Evolutionary conservation across 129 eudicot species (phyloP), one percentile per base, ranked within the genome.

Genomic region (Chrysanthemum makinoi): DNA sequence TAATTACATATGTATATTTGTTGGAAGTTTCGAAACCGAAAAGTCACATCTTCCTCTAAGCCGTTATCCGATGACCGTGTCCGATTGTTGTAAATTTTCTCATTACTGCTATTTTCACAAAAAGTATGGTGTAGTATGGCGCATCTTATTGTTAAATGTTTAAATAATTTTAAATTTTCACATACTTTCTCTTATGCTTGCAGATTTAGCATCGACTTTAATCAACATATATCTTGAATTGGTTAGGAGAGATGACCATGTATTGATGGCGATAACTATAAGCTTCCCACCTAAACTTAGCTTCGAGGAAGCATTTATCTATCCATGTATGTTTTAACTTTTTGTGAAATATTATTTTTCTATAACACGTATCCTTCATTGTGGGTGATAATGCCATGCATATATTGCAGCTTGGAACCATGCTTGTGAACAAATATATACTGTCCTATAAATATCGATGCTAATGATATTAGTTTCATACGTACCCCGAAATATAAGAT

Each of bases 341-440:
- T 20, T 8, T 44, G 10, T 10, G 3, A 1, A 7, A 13, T 55
- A 47, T 47, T 47, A 47, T 12, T 47, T 47, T 47, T 0, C 51
- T 47, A 47, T 47, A 3, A 47, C 3, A 47, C 3, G 51, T 47
- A 47, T 47, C 10, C 9, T 47, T 12, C 52, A 47, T 3, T 47
- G 13, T 47, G 13, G 52, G 9, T 47, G 52, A 47, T 47, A 1
- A 1, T 47, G 13, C 52, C 9, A 47, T 3, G 52, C 3, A 7
- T 22, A 28, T 70, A 5, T 33, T 55, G 74, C 19, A 70, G 74
- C 74, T 35, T 55, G 54, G 39, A 12, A 70, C 35, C 11, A 70
- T 18, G 7, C 55, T 6, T 6, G 13, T 33, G 33, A 12, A n/a
- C n/a, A n/a, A n/a, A n/a, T n/a, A n/a, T n/a, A n/a, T n/a, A n/a